Conservation (phyloP, 139 green algal genomes). For the Chlamydomonas urium region DNA sequence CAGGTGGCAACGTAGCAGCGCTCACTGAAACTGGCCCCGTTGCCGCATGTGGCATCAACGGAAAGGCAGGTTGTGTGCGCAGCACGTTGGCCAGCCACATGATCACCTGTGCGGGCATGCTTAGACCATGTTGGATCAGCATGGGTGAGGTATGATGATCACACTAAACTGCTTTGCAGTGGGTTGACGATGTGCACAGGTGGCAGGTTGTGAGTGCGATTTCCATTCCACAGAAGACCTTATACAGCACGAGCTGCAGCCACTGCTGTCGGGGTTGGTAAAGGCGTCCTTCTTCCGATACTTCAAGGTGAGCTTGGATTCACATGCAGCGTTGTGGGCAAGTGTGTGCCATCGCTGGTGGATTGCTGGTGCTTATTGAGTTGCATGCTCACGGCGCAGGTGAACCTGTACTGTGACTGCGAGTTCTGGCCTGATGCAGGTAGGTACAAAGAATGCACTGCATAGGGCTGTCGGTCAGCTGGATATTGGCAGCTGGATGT, state of each 20-base stretch:
- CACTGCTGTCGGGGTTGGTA: constrained; percentile 62
- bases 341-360: not conserved
- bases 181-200: too few species aligned
- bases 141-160: too few species aligned
- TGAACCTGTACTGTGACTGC: constrained; percentile 89
- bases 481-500: not conserved
- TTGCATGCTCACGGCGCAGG: constrained; percentile 29
- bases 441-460: not conserved
- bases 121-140: too few species aligned
- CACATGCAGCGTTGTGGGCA: not conserved
- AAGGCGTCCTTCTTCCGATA: constrained; percentile 84
- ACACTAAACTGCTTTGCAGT: too few species aligned
- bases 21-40: too few species aligned
- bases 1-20: too few species aligned
- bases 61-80: too few species aligned
- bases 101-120: too few species aligned
- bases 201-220: not conserved
- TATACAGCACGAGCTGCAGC: constrained; percentile 55
- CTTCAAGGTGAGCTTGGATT: constrained; percentile 64
- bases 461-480: not conserved
- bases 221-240: constrained; percentile 35
- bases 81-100: too few species aligned
- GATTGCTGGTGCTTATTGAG: not conserved
- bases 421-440: constrained; percentile 87
- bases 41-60: too few species aligned